phyloP scores from a whole-genome alignment of 1,139 yeast species.

The Arxiozyma heterogenica region DNA sequence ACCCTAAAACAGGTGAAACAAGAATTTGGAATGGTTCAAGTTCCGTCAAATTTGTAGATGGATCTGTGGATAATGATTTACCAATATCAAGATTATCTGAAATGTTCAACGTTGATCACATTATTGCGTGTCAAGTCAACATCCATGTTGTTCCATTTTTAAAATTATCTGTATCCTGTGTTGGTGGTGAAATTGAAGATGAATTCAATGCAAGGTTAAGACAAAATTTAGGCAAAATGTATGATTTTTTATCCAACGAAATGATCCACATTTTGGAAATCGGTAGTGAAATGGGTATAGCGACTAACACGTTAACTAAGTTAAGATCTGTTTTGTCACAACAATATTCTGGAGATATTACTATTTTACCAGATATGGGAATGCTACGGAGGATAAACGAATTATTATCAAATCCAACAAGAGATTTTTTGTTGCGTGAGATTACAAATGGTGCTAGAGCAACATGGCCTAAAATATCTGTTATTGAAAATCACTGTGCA shows the following conservation, averaged over 20 bases:
- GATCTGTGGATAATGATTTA: constrained; percentile 88
- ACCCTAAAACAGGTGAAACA: constrained; percentile 50
- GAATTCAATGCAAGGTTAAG: constrained; percentile 49
- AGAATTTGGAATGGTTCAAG: constrained; percentile 66
- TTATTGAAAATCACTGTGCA: constrained; percentile 80
- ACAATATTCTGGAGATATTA: constrained; percentile 86
- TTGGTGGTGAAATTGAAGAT: constrained; percentile 60
- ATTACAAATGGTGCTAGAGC: constrained; percentile 80
- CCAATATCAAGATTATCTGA: constrained; percentile 86
- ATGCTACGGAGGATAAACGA: constrained; percentile 48
- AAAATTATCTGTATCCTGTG: constrained; percentile 53
- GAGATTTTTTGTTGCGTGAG: constrained; percentile 61
- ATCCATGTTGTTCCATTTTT: constrained; percentile 91
- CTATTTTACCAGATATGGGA: constrained; percentile 72
- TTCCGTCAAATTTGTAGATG: constrained; percentile 80
- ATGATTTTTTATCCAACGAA: constrained; percentile 60
- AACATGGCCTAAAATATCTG: constrained; percentile 83
- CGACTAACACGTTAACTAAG: constrained; percentile 65
- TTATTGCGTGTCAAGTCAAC: constrained; percentile 92
- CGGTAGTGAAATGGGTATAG: constrained; percentile 65
- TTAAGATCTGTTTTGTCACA: constrained; percentile 71
- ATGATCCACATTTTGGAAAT: constrained; percentile 68
- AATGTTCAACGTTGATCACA: constrained; percentile 94
- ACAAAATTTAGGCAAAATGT: constrained; percentile 45
- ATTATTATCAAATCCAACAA: constrained; percentile 71